These are phyloP conservation scores for Emergomyces orientalis DNA, from an alignment of 2,329 filamentous ascomycete species.

Conservation along the genomic window DNA sequence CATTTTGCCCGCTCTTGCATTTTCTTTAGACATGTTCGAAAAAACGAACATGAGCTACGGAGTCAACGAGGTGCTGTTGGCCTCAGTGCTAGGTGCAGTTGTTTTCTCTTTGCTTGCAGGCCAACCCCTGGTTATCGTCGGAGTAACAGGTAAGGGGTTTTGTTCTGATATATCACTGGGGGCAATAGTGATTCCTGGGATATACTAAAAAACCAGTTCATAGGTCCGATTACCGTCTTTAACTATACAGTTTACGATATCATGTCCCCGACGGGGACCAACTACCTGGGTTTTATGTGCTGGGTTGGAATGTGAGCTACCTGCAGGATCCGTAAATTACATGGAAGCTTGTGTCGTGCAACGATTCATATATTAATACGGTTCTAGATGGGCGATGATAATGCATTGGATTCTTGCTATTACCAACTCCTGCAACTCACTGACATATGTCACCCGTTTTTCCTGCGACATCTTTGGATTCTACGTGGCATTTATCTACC, in stretches of 20 bases:
- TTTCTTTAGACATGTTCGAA: conserved; percentile 87
- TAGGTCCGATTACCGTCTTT: conserved; percentile 82
- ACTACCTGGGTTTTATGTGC: conserved; percentile 84
- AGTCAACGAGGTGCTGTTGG: conserved; percentile 82
- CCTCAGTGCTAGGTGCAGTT: conserved; percentile 71
- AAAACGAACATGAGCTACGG: conserved; percentile 78
- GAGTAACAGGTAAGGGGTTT: conserved; percentile 57
- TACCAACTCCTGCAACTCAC: conserved; percentile 76
- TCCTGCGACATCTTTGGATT: conserved; percentile 92
- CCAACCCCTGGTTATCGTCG: conserved; percentile 82
- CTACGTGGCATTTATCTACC: conserved; percentile 84
- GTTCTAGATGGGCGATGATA: conserved; percentile 62
- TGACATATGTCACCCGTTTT: conserved; percentile 85
- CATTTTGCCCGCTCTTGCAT: conserved; percentile 77
- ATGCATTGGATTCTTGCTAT: conserved; percentile 78
- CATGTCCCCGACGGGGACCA: conserved; percentile 63
- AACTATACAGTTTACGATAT: conserved; percentile 94
- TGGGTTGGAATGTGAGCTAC: conserved; percentile 69
- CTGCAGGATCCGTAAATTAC: neutral
- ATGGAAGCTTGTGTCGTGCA: neutral
- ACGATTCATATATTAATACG: neutral
- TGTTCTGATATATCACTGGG: neutral
- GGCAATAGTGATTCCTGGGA: too few relatives aligned
- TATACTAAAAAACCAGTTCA: conserved; percentile 44
- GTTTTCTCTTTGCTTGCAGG: conserved; percentile 72